Conservation (phyloP, 2,329 filamentous ascomycete species). For the Phyllosticta capitalensis region DNA sequence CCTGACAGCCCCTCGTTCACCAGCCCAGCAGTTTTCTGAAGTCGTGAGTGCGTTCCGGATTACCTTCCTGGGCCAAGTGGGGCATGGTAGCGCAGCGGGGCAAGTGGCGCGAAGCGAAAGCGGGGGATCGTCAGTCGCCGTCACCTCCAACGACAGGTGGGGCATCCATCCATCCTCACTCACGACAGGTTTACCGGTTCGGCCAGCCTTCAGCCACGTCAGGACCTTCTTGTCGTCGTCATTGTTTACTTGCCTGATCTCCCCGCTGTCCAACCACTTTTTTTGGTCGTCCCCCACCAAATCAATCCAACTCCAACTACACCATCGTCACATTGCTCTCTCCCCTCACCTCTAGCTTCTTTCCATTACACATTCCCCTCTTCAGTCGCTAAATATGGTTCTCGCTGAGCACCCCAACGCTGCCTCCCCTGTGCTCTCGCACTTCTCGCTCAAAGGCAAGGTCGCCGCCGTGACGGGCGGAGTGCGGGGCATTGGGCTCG, state of each 20-base stretch:
- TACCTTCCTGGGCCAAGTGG: neutral
- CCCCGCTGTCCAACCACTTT: neutral
- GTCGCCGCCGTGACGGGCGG: slow-evolving; percentile 12
- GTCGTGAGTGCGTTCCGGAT: neutral
- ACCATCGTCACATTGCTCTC: neutral
- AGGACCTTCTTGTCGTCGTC: neutral
- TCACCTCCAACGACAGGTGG: neutral
- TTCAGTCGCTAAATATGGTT: slow-evolving; percentile 1
- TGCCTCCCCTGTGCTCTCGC: slow-evolving; percentile 8
- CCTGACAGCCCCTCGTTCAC: too few species aligned
- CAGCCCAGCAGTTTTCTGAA: neutral
- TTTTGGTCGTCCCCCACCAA: neutral
- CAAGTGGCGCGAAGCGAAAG: neutral
- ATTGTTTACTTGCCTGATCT: neutral
- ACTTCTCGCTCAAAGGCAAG: slow-evolving; percentile 11
- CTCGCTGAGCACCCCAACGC: slow-evolving; percentile 3
- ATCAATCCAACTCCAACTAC: neutral
- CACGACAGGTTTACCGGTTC: neutral
- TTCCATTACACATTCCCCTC: neutral
- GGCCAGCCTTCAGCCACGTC: neutral
- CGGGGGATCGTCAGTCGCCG: slow-evolving; percentile 5
- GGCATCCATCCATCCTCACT: neutral
- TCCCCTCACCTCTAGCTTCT: neutral
- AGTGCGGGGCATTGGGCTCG: slow-evolving; percentile 11
- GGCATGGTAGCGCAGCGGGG: neutral